These are phyloP conservation scores for Paraglomus brasilianum DNA, from an alignment of 192 early-diverging fungal species.

Conservation along the genomic window DNA sequence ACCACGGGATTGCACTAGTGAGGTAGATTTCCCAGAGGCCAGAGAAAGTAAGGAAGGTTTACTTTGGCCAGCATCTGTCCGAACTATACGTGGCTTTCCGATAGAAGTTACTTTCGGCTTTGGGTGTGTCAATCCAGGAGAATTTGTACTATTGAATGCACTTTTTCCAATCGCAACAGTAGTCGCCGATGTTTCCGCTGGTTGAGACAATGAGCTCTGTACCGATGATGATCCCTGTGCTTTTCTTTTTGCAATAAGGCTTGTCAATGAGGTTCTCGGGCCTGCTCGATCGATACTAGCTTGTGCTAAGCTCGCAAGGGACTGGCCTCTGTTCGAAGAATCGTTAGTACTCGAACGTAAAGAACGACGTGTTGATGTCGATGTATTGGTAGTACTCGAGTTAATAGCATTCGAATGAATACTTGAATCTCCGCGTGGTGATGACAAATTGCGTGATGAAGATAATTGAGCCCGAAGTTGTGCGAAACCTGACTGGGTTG, in stretches of 20 bases:
- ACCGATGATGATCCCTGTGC: conserved; percentile 7
- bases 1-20: background rate
- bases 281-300: background rate
- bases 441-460: background rate
- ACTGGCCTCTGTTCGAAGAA: background rate
- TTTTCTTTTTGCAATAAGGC: background rate
- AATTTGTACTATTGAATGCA: background rate
- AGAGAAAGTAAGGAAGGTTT: background rate
- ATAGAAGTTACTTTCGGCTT: background rate
- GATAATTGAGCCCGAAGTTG: background rate
- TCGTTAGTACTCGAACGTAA: background rate
- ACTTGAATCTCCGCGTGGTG: background rate
- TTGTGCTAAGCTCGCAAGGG: background rate
- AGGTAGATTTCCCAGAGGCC: background rate
- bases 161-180: background rate
- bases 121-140: background rate
- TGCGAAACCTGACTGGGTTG: background rate
- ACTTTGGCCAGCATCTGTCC: background rate
- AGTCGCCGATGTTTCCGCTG: background rate
- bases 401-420: too few species aligned
- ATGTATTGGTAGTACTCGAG: background rate
- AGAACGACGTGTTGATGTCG: background rate
- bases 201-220: conserved; percentile 8
- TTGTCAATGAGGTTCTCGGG: background rate
- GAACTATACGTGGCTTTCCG: background rate